phyloP scores from a whole-genome alignment of 441 rosid species.

The Flueggea neowawraea region DNA sequence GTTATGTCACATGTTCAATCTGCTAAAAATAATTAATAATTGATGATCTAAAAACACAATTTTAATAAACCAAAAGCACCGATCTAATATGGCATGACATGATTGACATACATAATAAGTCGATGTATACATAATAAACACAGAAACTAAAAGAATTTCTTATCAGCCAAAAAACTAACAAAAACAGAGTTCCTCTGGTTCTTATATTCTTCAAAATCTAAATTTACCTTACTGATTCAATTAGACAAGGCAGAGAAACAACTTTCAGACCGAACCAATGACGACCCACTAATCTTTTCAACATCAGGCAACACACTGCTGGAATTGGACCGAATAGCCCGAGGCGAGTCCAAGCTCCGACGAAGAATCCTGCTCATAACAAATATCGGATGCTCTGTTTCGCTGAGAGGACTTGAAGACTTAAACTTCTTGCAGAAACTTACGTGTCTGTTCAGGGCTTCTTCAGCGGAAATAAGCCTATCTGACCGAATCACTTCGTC shows the following conservation, averaged over 20 bases:
- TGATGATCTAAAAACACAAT: too few species aligned
- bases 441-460: slow-evolving; percentile 45
- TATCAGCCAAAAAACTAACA: too few species aligned
- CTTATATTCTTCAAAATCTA: too few species aligned
- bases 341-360: slow-evolving; percentile 40
- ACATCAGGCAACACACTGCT: slow-evolving; percentile 40
- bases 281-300: slow-evolving; percentile 21
- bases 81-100: too few species aligned
- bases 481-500: slow-evolving; percentile 37
- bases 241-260: slow-evolving; percentile 63
- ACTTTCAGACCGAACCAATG: slow-evolving; percentile 57
- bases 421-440: slow-evolving; percentile 35
- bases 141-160: too few species aligned
- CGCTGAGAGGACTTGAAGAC: slow-evolving; percentile 23
- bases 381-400: slow-evolving; percentile 40
- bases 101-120: too few species aligned
- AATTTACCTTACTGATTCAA: slow-evolving; percentile 10
- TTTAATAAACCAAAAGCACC: too few species aligned
- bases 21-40: too few species aligned
- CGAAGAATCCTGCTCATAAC: slow-evolving; percentile 38
- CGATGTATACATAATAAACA: too few species aligned
- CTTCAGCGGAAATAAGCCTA: slow-evolving; percentile 29
- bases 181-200: too few species aligned
- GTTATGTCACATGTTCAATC: too few species aligned
- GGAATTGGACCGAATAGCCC: slow-evolving; percentile 36